Base-by-base conservation (phyloP, 1,284 basidiomycete species). In the Microbotryum scabiosae region DNA sequence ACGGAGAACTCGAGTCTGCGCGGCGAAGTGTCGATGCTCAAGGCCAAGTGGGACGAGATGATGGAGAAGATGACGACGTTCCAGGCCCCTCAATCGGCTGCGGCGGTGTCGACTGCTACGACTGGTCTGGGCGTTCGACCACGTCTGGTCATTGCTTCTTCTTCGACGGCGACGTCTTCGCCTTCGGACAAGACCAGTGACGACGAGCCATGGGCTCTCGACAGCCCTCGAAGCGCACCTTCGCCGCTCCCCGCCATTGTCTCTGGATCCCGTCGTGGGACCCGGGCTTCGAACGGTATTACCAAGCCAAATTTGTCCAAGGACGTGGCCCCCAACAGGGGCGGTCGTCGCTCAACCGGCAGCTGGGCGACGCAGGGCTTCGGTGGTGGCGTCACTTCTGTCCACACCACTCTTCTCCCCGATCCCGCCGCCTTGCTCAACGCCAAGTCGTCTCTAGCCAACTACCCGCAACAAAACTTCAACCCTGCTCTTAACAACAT, bases 1-100 rank as follows among this genome's bases (percentile, higher is more conserved):
- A 59, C 59, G 1, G 91, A 97, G 79, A 97, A 97, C 75, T 77
- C 81, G 51, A 86, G 88, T 21, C 81, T 97, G 48, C 83, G 89
- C 18, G 82, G 87, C 65, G 90, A 94, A 75, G 86, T 97, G 59
- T 79, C 82, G 1, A 81, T 86, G 0, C 81, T 97, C 70, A 94
- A 96, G 79, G 84, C 83, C 60, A 70, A 68, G 59, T 71, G 67
- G 65, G 67, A 70, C 32, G 64, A 66, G 72, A 75, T 71, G 69
- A 74, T 65, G 68, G 74, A 66, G 67, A 74, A 55, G 74, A 75
- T 62, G 59, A 65, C 71, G 52, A 77, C 66, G 71, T 78, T 75
- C 61, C 54, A 72, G 67, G 32, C 74, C 67, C 71, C 70, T 51
- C 69, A 62, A 23, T 54, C 60, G 41, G 32, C 63, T 43, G 26